Evolutionary conservation across 1,284 basidiomycete genomes (phyloP), one percentile per base, ranked within the genome.

Genomic region (Boletus sp.): DNA sequence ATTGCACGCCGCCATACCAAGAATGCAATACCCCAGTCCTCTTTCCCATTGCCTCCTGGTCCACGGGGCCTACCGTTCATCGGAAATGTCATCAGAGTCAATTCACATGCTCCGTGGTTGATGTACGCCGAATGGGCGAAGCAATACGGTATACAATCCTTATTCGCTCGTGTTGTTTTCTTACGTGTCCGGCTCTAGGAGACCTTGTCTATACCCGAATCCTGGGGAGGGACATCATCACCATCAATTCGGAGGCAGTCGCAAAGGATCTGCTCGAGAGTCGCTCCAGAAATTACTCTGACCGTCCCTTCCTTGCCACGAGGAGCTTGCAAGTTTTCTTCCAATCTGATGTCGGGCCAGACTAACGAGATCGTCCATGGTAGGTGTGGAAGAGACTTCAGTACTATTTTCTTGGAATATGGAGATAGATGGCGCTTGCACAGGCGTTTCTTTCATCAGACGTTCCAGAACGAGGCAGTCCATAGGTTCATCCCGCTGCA

Each of bases 261-360:
- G 77, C 73, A 6, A 69, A 64, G 16, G 80, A 79, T 6, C 68
- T 83, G n/a, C 73, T 83, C 16, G 81, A 81, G 23, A 79, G 76
- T 52, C 74, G 80, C 21, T 79, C 79, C 9, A 67, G 62, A 3
- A 71, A 72, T 21, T 80, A 80, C 62, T 77, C 65, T 5, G 67
- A 67, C 13, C 67, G 67, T 4, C 66, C 66, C 23, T 62, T 50
- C 51, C 37, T 69, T 69, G 28, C 55, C 7, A 71, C 68, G 27
- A 69, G 48, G 53, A 50, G 52, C 28, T 13, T 71, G 68, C 44
- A 58, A 47, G 55, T 56, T 25, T 10, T 2, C 13, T 30, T 40
- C 33, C 13, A 3, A 28, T 33, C 4, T 30, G 30, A n/a, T n/a
- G 13, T 33, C 25, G 7, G n/a, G 25, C 9, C 46, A 7, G 21